These are phyloP conservation scores for Beauveria bassiana DNA, from an alignment of 2,329 filamentous ascomycete genomes.

Conservation along the genomic window DNA sequence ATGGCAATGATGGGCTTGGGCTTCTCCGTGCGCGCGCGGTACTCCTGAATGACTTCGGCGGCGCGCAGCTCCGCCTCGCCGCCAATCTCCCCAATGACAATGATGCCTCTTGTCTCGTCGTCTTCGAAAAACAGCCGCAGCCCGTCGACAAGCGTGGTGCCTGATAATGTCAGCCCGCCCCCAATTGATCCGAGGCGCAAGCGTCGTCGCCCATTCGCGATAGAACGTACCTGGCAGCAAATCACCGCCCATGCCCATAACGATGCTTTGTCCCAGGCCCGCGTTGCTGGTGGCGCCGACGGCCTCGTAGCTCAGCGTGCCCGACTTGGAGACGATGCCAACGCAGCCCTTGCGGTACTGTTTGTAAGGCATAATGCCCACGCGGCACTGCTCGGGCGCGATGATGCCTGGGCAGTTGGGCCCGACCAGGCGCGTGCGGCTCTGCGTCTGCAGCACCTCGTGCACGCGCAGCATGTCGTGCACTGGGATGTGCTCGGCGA, in stretches of 20 bases:
- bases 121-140: slow-evolving; percentile 60
- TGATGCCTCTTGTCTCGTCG: slow-evolving; percentile 61
- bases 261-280: slow-evolving; percentile 70
- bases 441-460: slow-evolving; percentile 63
- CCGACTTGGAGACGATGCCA: slow-evolving; percentile 73
- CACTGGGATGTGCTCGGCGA: slow-evolving; percentile 72
- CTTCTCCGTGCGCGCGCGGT: slow-evolving; percentile 44
- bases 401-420: slow-evolving; percentile 80
- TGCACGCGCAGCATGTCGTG: slow-evolving; percentile 68
- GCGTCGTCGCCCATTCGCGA: no score
- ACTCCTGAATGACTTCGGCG: slow-evolving; percentile 63
- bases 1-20: slow-evolving; percentile 60
- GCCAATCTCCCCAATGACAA: slow-evolving; percentile 65
- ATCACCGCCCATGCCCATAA: slow-evolving; percentile 72
- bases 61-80: slow-evolving; percentile 63
- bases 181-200: no score
- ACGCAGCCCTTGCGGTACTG: slow-evolving; percentile 51
- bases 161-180: slow-evolving; percentile 12
- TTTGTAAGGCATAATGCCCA: slow-evolving; percentile 34
- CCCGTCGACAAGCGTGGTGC: slow-evolving; percentile 65
- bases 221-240: slow-evolving; percentile 49
- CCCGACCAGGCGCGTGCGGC: slow-evolving; percentile 64
- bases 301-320: slow-evolving; percentile 72
- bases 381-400: slow-evolving; percentile 57
- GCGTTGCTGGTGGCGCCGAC: slow-evolving; percentile 66